These are phyloP conservation scores for Ceratobasidium sp. DNA, from an alignment of 1,284 basidiomycete genomes.

Conservation along the genomic window DNA sequence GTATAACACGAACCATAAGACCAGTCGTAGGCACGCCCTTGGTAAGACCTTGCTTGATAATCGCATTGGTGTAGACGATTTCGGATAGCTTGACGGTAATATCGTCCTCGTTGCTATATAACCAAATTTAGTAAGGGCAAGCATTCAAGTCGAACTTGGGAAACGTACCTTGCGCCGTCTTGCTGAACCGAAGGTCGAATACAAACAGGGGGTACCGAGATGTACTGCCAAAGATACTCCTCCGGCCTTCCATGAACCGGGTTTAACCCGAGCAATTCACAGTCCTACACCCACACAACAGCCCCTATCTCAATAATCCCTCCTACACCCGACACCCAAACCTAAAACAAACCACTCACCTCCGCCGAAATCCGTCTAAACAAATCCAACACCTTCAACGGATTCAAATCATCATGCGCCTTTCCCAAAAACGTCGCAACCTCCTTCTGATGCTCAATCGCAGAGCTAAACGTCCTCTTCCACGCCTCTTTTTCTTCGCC, in stretches of 20 bases:
- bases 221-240: conserved; percentile 99
- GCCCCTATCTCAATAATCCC: not conserved
- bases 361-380: conserved; percentile 95
- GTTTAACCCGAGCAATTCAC: conserved; percentile 92
- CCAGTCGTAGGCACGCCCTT: conserved; percentile 91
- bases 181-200: conserved; percentile 98
- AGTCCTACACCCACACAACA: conserved; percentile 85
- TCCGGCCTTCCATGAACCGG: conserved; percentile 94
- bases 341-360: conserved; percentile 63
- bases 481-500: conserved; percentile 90
- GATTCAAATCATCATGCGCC: conserved; percentile 95
- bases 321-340: conserved; percentile 30
- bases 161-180: conserved; percentile 79
- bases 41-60: conserved; percentile 91
- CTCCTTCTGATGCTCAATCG: conserved; percentile 90
- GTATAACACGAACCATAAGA: conserved; percentile 77
- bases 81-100: conserved; percentile 98
- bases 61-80: conserved; percentile 94
- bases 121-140: not conserved
- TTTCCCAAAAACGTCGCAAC: conserved; percentile 88
- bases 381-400: conserved; percentile 92
- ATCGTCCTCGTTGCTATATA: conserved; percentile 93
- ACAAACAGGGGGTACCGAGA: conserved; percentile 97
- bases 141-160: not conserved
- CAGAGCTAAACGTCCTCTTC: conserved; percentile 86